Evolutionary conservation across 139 green algal species (phyloP), one percentile per base, ranked within the genome.

Genomic region (Haematococcus sp.): DNA sequence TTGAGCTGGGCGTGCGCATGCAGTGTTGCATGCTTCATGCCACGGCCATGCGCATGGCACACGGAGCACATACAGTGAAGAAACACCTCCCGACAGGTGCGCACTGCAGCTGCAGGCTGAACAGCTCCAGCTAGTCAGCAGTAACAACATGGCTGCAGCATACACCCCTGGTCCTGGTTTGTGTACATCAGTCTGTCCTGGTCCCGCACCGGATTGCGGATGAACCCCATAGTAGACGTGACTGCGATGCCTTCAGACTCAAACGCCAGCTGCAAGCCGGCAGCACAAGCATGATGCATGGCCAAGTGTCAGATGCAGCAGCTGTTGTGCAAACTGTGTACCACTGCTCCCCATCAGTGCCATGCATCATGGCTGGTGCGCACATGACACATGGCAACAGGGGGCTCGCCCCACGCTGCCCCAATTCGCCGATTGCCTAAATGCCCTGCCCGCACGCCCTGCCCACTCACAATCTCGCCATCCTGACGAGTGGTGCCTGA

Each of bases 171-270:
- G 46, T 13, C 46, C 46, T 55, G 13, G 46, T 55, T 16, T 55
- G 46, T 55, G 13, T 55, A 23, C n/a, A n/a, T 13, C 44, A 23
- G 44, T 54, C 13, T 54, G 44, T 54, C 44, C 13, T n/a, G n/a
- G n/a, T n/a, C 7, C 66, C 84, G 34, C 63, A 94, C 88, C 78
- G 92, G 88, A 63, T 93, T 94, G 74, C 90, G 91, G 16, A 96
- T 60, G 76, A 94, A 95, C 63, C 87, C 78, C 90, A 98, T 94
- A 15, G 94, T 96, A 40, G 97, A 94, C 4, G 93, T 91, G 20
- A 98, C 87, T 2, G 94, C 94, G 28, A 91, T 96, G 32, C 93
- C 94, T 79, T 98, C 94, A 3, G 88, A 97, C 77, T 98, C 94
- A 81, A 98, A 98, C 0, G 84, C 74, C 3, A 90, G 79, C 84